These are phyloP conservation scores for Hygrocybe coccinea DNA, from an alignment of 768 basidiomycete genomes.

Conservation along the genomic window DNA sequence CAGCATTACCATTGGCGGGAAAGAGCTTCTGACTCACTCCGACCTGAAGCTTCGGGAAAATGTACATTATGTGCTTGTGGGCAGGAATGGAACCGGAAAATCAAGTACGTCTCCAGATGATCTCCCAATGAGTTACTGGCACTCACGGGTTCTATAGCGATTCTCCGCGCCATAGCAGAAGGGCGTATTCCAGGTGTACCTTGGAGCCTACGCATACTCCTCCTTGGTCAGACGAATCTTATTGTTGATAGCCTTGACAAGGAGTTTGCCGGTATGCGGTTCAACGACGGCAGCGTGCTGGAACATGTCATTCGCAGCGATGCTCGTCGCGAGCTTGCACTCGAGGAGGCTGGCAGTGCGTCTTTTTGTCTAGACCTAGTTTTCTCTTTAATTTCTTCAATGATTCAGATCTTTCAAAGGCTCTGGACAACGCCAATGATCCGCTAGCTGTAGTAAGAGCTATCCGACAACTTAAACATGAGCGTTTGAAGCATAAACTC, in stretches of 20 bases:
- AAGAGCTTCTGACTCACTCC: conserved; percentile 37
- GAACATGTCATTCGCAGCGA: conserved; percentile 46
- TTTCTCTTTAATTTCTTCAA: neutral
- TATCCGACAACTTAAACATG: conserved; percentile 26
- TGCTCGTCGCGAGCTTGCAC: conserved; percentile 28
- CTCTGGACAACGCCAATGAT: conserved; percentile 27
- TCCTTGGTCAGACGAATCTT: conserved; percentile 40
- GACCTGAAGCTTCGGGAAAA: conserved; percentile 39
- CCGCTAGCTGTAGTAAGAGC: conserved; percentile 20
- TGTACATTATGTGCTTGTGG: conserved; percentile 37
- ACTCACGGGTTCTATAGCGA: conserved; percentile 5
- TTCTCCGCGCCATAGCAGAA: conserved; percentile 40
- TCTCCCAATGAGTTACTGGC: neutral
- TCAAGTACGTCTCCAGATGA: neutral
- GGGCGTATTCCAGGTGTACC: conserved; percentile 46
- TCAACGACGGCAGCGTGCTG: conserved; percentile 21
- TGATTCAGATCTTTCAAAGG: conserved; percentile 11
- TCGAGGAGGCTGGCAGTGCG: conserved; percentile 27
- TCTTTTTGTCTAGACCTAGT: no score
- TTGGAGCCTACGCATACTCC: conserved; percentile 37
- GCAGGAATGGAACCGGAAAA: conserved; percentile 22
- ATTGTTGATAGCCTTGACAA: conserved; percentile 17
- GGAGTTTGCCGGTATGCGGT: conserved; percentile 16
- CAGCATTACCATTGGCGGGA: conserved; percentile 38
- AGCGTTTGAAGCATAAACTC: conserved; percentile 24